A percentile compares a stretch with the other conserved stretches of the same genome.
Evolutionary conservation across 495 filamentous ascomycete genomes (phyloP).

Genomic region (Aspergillus ellipticus): DNA sequence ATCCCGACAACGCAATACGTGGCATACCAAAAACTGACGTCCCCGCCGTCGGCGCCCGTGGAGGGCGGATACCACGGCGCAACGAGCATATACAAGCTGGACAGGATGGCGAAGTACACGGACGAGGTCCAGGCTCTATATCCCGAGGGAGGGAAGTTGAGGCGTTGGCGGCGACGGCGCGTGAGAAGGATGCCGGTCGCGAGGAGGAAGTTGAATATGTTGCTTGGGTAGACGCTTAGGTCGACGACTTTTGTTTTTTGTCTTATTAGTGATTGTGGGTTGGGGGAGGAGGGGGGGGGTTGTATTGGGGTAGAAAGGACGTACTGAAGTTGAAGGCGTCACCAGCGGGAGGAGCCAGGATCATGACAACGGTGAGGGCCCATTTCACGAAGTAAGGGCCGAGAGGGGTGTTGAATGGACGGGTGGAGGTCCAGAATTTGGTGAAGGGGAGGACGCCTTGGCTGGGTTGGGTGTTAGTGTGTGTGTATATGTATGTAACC

Average conservation of each 20-base stretch:
- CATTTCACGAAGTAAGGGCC: conserved; percentile 59
- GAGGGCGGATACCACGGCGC: conserved; percentile 66
- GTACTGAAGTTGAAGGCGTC: conserved; percentile 62
- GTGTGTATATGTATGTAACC: too few relatives aligned
- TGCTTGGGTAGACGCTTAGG: conserved; percentile 48
- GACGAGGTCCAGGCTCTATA: conserved; percentile 54
- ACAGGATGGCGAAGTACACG: conserved; percentile 51
- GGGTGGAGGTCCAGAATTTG: conserved; percentile 59
- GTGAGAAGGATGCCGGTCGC: conserved; percentile 51
- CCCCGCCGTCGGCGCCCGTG: conserved; percentile 50
- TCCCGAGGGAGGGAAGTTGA: conserved; percentile 38
- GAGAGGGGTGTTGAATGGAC: conserved; percentile 59
- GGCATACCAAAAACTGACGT: conserved; percentile 66
- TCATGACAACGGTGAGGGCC: conserved; percentile 58
- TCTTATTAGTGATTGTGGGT: too few relatives aligned
- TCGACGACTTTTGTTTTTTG: conserved; percentile 44
- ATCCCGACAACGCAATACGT: conserved; percentile 58
- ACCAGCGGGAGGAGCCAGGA: conserved; percentile 61
- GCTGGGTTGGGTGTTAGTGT: conserved; percentile 26
- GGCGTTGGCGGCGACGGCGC: conserved; percentile 45
- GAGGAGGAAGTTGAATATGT: conserved; percentile 53
- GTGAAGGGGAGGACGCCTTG: conserved; percentile 65
- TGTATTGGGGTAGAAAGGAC: neutral
- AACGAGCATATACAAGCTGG: conserved; percentile 54
- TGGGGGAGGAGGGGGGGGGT: neutral